Percentiles rank a stretch among this genome's conserved stretches.
Evolutionary conservation across 2,329 filamentous ascomycete species (phyloP).

Genomic region (Colletotrichum gloeosporioides): DNA sequence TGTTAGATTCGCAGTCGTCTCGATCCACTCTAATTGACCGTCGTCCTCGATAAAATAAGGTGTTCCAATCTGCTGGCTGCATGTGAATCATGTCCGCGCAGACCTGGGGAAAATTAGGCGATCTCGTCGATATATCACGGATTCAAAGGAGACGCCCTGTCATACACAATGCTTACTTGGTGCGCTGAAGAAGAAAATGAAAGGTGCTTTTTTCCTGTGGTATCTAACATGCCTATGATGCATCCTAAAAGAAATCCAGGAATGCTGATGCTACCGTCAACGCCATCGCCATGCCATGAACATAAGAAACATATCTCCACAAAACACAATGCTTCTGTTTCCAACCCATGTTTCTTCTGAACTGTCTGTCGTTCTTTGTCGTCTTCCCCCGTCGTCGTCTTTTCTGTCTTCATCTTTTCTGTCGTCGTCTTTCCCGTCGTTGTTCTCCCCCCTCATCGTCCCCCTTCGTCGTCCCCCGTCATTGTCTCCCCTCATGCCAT

Average conservation of each 20-base stretch:
- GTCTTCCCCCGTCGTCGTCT: neutral
- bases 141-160: neutral
- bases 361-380: neutral
- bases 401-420: neutral
- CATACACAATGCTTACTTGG: fast-evolving
- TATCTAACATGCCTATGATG: neutral
- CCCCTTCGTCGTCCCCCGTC: neutral
- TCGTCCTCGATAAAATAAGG: too few species aligned
- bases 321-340: neutral
- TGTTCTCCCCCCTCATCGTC: neutral
- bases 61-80: too few species aligned
- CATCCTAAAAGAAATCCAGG: neutral
- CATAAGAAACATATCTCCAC: neutral
- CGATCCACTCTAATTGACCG: too few species aligned
- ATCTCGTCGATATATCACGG: too few species aligned
- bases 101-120: too few species aligned
- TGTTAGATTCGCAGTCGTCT: too few species aligned
- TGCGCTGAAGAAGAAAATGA: neutral
- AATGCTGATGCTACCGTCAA: neutral
- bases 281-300: neutral
- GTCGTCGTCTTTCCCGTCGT: neutral
- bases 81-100: too few species aligned
- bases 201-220: neutral
- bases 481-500: neutral
- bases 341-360: neutral